phyloP scores from a whole-genome alignment of 108 stramenopile genomes.

The Cyclotella baltica region DNA sequence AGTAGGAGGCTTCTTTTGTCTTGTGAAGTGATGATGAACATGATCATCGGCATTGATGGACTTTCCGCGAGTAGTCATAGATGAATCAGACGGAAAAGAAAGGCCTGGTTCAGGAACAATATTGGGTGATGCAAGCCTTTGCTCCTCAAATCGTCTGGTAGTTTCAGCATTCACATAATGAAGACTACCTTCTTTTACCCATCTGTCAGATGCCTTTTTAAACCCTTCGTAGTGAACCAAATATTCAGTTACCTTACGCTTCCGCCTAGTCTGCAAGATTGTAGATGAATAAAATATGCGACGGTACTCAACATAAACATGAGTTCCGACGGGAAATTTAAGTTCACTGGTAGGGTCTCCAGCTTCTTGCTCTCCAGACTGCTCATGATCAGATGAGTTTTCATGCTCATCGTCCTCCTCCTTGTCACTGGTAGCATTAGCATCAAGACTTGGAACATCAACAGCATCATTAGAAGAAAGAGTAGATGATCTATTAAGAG shows the following conservation, averaged over 20 bases:
- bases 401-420: constrained; percentile 14
- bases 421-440: background rate
- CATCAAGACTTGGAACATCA: constrained; percentile 15
- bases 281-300: constrained; percentile 52
- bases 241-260: constrained; percentile 37
- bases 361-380: constrained; percentile 6
- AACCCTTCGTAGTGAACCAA: constrained; percentile 60
- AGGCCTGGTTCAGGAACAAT: constrained; percentile 15
- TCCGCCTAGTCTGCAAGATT: constrained; percentile 41
- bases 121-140: constrained; percentile 29
- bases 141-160: constrained; percentile 47
- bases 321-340: constrained; percentile 45
- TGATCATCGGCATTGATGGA: background rate
- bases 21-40: background rate
- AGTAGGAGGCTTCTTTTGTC: constrained; percentile 23
- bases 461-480: constrained; percentile 16
- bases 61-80: constrained; percentile 15
- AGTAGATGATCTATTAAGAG: constrained; percentile 4
- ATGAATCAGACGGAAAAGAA: constrained; percentile 1
- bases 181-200: constrained; percentile 54
- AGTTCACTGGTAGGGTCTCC: constrained; percentile 5
- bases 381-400: background rate
- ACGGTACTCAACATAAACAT: constrained; percentile 57
- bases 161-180: constrained; percentile 48
- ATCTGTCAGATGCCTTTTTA: constrained; percentile 57